Percentiles rank a stretch among this genome's conserved stretches.
Evolutionary conservation across 2,329 filamentous ascomycete genomes (phyloP).

Genomic region (Apiospora saccharicola): DNA sequence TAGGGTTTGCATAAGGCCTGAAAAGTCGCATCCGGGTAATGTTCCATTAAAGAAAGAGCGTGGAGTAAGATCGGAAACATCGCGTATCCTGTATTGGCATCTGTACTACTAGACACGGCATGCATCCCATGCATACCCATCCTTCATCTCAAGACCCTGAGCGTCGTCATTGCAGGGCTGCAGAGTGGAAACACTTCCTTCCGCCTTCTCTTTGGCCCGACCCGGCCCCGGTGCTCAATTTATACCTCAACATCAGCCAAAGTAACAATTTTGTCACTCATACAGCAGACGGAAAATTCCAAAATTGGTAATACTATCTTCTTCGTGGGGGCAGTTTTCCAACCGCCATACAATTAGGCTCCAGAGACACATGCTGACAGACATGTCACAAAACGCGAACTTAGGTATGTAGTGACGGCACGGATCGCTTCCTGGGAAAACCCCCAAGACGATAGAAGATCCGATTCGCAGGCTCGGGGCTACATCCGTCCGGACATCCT

Average conservation of each 20-base stretch:
- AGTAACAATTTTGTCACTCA: background rate
- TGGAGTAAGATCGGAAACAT: background rate
- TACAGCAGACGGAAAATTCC: background rate
- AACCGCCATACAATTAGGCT: background rate
- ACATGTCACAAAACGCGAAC: background rate
- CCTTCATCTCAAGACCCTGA: constrained; percentile 9
- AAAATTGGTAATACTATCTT: background rate
- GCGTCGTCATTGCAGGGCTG: constrained; percentile 20
- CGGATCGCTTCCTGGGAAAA: constrained; percentile 8
- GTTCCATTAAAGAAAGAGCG: background rate
- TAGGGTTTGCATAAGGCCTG: background rate
- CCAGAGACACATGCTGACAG: background rate
- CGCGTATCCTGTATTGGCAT: background rate
- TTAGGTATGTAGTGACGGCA: background rate
- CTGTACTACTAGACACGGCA: background rate
- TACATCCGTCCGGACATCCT: background rate
- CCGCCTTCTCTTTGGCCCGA: background rate
- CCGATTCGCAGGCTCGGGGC: background rate
- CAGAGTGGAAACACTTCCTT: constrained; percentile 1
- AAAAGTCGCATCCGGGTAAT: background rate
- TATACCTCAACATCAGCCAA: background rate
- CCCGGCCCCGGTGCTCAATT: background rate
- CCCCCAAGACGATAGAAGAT: background rate
- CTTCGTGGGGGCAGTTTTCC: background rate
- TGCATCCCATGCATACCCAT: constrained; percentile 8